Conservation (phyloP, 768 basidiomycete species). For the Rubroboletus pulcherrimus region DNA sequence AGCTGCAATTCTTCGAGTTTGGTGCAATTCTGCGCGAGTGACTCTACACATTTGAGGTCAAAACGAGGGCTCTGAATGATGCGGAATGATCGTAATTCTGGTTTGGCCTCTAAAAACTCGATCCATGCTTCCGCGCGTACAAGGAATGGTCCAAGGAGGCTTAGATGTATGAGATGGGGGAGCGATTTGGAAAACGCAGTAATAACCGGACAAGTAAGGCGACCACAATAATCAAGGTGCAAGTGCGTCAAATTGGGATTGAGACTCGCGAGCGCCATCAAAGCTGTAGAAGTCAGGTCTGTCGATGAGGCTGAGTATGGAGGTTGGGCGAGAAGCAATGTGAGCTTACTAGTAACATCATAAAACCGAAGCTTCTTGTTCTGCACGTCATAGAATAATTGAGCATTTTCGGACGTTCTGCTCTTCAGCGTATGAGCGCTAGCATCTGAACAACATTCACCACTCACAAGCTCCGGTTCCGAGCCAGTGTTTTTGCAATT, state of each 20-base stretch:
- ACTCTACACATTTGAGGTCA: slow-evolving; percentile 59
- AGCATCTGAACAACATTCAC: not conserved
- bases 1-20: slow-evolving; percentile 69
- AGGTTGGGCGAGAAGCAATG: not conserved
- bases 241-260: slow-evolving; percentile 82
- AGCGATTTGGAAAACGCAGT: slow-evolving; percentile 58
- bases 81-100: slow-evolving; percentile 64
- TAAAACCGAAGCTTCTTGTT: slow-evolving; percentile 72
- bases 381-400: slow-evolving; percentile 75
- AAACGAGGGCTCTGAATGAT: slow-evolving; percentile 88
- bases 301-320: slow-evolving; percentile 1
- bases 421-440: not conserved
- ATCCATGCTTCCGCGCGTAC: slow-evolving; percentile 74
- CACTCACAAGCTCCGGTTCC: slow-evolving; percentile 76
- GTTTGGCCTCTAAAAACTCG: slow-evolving; percentile 63
- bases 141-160: slow-evolving; percentile 86
- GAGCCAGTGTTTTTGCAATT: slow-evolving; percentile 78
- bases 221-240: slow-evolving; percentile 83
- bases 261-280: slow-evolving; percentile 67
- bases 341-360: slow-evolving; percentile 82
- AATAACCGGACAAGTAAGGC: slow-evolving; percentile 62
- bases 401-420: slow-evolving; percentile 76
- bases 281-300: slow-evolving; percentile 70
- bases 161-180: slow-evolving; percentile 62
- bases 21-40: slow-evolving; percentile 50